phyloP scores from a whole-genome alignment of 2,329 filamentous ascomycete species.

The Aspergillus pseudotamarii region DNA sequence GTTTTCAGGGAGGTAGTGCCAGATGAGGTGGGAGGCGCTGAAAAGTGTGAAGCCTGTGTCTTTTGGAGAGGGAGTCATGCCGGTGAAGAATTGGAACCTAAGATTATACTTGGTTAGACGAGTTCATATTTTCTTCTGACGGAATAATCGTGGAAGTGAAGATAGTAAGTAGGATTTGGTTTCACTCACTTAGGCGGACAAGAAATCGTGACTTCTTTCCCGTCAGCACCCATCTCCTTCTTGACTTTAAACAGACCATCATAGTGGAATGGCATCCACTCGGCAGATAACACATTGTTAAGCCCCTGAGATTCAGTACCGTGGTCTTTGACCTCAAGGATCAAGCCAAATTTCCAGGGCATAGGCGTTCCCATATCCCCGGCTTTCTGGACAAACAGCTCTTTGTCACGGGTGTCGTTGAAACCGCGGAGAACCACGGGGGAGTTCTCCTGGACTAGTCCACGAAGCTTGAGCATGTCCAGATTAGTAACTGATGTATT shows the following conservation, averaged over 20 bases:
- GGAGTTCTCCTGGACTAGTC: conserved; percentile 3
- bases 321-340: conserved; percentile 7
- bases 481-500: background rate
- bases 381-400: background rate
- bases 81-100: conserved; percentile 20
- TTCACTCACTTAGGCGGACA: conserved; percentile 1
- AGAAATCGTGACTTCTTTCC: background rate
- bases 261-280: conserved; percentile 10
- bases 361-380: conserved; percentile 3
- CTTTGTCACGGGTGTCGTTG: background rate
- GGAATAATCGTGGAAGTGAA: background rate
- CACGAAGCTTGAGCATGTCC: conserved; percentile 6
- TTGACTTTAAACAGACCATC: conserved; percentile 5
- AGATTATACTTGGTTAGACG: background rate
- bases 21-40: conserved; percentile 54
- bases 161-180: background rate
- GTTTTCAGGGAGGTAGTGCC: conserved; percentile 48
- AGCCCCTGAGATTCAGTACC: background rate
- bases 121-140: background rate
- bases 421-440: conserved; percentile 5
- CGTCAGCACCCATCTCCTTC: background rate
- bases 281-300: conserved; percentile 5
- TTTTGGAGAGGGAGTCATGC: conserved; percentile 45
- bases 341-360: conserved; percentile 6
- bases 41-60: conserved; percentile 60